phyloP scores from a whole-genome alignment of 768 basidiomycete species.

The Suillus lakei region DNA sequence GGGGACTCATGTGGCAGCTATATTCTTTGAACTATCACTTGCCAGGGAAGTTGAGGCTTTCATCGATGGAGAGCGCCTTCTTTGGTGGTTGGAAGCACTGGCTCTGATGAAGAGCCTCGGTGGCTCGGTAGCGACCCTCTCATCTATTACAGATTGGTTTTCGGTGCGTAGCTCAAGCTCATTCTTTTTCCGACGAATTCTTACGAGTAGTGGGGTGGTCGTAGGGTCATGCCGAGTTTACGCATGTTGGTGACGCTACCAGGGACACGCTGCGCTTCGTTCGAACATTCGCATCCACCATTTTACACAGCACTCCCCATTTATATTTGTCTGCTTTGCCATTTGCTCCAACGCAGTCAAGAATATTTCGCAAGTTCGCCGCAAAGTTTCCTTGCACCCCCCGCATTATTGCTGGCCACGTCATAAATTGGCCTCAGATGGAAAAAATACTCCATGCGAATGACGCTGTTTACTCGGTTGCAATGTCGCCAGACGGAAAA shows the following conservation, averaged over 20 bases:
- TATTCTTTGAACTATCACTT: background rate
- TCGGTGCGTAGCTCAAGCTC: background rate
- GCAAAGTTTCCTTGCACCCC: background rate
- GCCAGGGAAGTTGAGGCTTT: conserved; percentile 21
- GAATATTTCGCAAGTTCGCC: conserved; percentile 17
- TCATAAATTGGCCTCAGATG: background rate
- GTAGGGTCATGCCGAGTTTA: conserved; percentile 1
- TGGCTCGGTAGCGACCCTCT: background rate
- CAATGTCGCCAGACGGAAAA: background rate
- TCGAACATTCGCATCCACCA: conserved; percentile 12
- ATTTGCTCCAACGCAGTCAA: conserved; percentile 30
- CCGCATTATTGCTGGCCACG: background rate
- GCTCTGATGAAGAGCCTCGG: conserved; percentile 20
- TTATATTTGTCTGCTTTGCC: conserved; percentile 30
- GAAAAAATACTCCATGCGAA: background rate
- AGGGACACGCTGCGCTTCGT: conserved; percentile 19
- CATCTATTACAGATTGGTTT: background rate
- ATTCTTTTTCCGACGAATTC: background rate
- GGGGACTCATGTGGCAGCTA: conserved; percentile 30
- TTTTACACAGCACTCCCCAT: conserved; percentile 25
- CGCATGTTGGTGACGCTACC: background rate
- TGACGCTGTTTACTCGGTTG: rapidly evolving
- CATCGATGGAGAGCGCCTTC: conserved; percentile 17
- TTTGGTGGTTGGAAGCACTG: background rate
- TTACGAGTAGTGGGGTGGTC: background rate